These are phyloP conservation scores for Colletotrichum higginsianum DNA, from an alignment of 2,329 filamentous ascomycete species.

Conservation along the genomic window DNA sequence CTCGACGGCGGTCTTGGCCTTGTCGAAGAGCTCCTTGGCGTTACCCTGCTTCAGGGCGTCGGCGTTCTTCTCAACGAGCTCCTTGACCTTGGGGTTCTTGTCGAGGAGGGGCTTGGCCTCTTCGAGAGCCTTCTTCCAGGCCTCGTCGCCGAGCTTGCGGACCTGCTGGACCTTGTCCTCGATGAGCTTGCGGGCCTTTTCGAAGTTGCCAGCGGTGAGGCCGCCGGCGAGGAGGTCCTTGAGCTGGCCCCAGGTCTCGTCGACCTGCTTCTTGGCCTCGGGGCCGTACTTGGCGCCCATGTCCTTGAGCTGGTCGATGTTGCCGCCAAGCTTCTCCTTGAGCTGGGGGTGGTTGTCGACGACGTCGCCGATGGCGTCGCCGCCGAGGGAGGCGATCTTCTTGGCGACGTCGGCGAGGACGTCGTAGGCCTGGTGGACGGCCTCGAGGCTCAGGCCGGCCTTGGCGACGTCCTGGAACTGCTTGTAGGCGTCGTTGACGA, in stretches of 20 bases:
- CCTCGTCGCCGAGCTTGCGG: constrained; percentile 77
- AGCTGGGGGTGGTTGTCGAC: constrained; percentile 81
- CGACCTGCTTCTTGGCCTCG: constrained; percentile 82
- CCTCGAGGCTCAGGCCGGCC: constrained; percentile 73
- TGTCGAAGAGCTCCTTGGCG: constrained; percentile 73
- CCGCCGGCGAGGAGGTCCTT: constrained; percentile 75
- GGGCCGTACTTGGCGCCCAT: constrained; percentile 80
- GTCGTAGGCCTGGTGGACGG: constrained; percentile 72
- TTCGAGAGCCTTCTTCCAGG: constrained; percentile 80
- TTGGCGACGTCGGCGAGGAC: constrained; percentile 74
- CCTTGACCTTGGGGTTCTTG: constrained; percentile 82
- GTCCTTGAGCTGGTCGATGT: constrained; percentile 77
- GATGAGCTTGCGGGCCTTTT: constrained; percentile 73
- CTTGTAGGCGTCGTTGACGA: constrained; percentile 77
- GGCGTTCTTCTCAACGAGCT: constrained; percentile 79
- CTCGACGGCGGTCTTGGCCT: constrained; percentile 72
- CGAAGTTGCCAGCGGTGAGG: constrained; percentile 65
- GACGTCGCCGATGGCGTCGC: constrained; percentile 75
- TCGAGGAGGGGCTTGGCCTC: constrained; percentile 80
- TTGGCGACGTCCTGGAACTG: constrained; percentile 75
- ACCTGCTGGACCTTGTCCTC: constrained; percentile 80
- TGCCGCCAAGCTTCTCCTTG: constrained; percentile 80
- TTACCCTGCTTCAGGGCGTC: constrained; percentile 79
- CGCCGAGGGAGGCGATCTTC: constrained; percentile 73
- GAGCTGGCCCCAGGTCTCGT: constrained; percentile 79